A percentile compares a stretch with the other conserved stretches of the same genome.
Evolutionary conservation across 2,329 filamentous ascomycete genomes (phyloP).

Genomic region (Calonectria hawksworthii): DNA sequence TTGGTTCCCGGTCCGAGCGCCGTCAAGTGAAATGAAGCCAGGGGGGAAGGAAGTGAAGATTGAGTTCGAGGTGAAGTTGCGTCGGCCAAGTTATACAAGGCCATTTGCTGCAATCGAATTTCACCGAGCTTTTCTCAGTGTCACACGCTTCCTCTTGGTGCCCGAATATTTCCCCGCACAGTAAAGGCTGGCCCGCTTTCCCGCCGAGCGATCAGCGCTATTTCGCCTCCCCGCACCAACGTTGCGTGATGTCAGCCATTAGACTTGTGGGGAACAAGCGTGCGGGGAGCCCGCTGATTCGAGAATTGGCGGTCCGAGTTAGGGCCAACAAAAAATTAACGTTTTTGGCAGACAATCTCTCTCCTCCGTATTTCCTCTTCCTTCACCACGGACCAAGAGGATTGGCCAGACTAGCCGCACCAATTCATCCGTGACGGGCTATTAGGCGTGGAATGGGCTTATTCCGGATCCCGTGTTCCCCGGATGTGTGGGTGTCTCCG

Average conservation of each 20-base stretch:
- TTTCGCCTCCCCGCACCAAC: not conserved
- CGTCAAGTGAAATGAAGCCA: not conserved
- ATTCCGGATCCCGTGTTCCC: not conserved
- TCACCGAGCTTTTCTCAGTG: not conserved
- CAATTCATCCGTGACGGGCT: not conserved
- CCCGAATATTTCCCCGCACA: conserved; percentile 14
- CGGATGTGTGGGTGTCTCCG: not conserved
- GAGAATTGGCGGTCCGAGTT: not conserved
- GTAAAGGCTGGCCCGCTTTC: conserved; percentile 8
- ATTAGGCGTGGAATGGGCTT: not conserved
- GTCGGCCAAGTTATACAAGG: not conserved
- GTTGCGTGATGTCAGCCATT: conserved; percentile 10
- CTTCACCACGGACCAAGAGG: not conserved
- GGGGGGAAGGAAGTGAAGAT: not conserved
- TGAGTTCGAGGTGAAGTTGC: not conserved
- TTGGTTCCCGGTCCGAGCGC: not conserved
- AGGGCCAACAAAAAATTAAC: not conserved
- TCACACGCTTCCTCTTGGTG: not conserved
- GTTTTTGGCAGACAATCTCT: not conserved
- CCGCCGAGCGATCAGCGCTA: not conserved
- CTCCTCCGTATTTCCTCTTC: not conserved
- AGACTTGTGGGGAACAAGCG: not conserved
- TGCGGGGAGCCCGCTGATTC: not conserved
- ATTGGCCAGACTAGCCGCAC: not conserved
- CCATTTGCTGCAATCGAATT: not conserved